A percentile compares a stretch with the other conserved stretches of the same genome.
phyloP scores from a whole-genome alignment of 228 moss, liverwort and hornwort genomes.

The Sphagnum magellanicum region DNA sequence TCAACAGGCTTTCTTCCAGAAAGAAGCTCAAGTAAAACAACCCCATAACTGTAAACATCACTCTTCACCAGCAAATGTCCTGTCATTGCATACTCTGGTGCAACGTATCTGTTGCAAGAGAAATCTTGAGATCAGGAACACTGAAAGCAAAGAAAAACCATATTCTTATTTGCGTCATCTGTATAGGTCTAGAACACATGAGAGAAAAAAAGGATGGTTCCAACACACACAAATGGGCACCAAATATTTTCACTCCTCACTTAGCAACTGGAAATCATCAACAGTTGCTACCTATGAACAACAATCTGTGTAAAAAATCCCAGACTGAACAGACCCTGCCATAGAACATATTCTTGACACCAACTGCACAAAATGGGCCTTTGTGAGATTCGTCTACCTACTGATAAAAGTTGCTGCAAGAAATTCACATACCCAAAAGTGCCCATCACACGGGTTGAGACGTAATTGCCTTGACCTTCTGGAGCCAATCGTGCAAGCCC shows the following conservation, averaged over 20 bases:
- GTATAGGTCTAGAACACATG: too few relatives aligned
- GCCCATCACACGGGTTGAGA: slow-evolving; percentile 95
- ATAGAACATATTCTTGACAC: too few relatives aligned
- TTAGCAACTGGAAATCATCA: too few relatives aligned
- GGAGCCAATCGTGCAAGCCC: slow-evolving; percentile 85
- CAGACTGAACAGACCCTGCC: too few relatives aligned
- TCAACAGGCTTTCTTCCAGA: slow-evolving; percentile 90
- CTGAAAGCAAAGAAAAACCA: background rate
- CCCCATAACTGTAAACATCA: slow-evolving; percentile 93
- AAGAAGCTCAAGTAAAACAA: slow-evolving; percentile 82
- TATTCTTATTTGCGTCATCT: too few relatives aligned
- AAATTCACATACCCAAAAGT: slow-evolving; percentile 66
- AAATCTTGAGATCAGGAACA: too few relatives aligned
- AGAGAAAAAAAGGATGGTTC: background rate
- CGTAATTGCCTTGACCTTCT: slow-evolving; percentile 84
- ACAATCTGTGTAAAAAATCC: background rate
- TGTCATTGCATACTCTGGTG: slow-evolving; percentile 97
- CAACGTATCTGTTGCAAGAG: slow-evolving; percentile 58
- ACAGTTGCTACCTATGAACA: too few relatives aligned
- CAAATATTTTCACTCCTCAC: too few relatives aligned
- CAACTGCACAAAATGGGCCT: too few relatives aligned
- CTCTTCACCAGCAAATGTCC: slow-evolving; percentile 90
- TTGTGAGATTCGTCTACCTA: too few relatives aligned
- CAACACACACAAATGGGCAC: background rate
- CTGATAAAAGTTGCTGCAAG: too few relatives aligned